Evolutionary conservation across 129 eudicot genomes (phyloP).

Genomic region (Erigeron canadensis): DNA sequence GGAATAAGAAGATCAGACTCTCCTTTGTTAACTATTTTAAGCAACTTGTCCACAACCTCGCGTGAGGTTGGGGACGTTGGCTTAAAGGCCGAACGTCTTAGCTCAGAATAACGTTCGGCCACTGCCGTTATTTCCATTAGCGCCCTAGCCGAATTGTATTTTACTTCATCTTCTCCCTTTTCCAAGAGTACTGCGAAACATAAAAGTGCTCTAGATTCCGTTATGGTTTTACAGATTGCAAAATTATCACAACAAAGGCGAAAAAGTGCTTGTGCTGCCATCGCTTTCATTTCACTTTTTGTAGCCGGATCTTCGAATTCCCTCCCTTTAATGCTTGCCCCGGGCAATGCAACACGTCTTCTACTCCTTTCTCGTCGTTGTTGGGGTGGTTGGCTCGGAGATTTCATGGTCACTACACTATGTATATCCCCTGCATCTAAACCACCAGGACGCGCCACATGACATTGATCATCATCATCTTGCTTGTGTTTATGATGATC

Average conservation of each 20-base stretch:
- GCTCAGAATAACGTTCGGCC: slow-evolving; percentile 50
- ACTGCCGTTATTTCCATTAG: slow-evolving; percentile 65
- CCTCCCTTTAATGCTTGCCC: slow-evolving; percentile 64
- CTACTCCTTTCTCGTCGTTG: slow-evolving; percentile 33
- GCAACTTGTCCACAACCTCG: slow-evolving; percentile 60
- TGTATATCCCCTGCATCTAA: slow-evolving; percentile 28
- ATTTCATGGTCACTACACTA: slow-evolving; percentile 29
- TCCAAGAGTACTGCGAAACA: slow-evolving; percentile 65
- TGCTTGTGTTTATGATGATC: not conserved
- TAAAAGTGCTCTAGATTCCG: slow-evolving; percentile 67
- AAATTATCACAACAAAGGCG: slow-evolving; percentile 50
- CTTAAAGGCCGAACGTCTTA: slow-evolving; percentile 60
- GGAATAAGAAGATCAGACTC: slow-evolving; percentile 59
- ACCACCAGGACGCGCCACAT: slow-evolving; percentile 37
- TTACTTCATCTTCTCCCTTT: slow-evolving; percentile 60
- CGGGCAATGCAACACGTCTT: slow-evolving; percentile 39
- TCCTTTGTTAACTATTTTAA: slow-evolving; percentile 45
- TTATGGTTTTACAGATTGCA: slow-evolving; percentile 49
- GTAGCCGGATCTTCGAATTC: slow-evolving; percentile 58
- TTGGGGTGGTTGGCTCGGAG: slow-evolving; percentile 12
- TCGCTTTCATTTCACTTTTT: slow-evolving; percentile 70
- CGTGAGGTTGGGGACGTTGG: slow-evolving; percentile 65
- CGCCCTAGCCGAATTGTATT: slow-evolving; percentile 60
- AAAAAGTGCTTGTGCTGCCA: slow-evolving; percentile 73
- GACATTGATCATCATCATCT: slow-evolving; percentile 21